Evolutionary conservation across 768 basidiomycete species (phyloP).

Genomic region (Amanita fuliginea): DNA sequence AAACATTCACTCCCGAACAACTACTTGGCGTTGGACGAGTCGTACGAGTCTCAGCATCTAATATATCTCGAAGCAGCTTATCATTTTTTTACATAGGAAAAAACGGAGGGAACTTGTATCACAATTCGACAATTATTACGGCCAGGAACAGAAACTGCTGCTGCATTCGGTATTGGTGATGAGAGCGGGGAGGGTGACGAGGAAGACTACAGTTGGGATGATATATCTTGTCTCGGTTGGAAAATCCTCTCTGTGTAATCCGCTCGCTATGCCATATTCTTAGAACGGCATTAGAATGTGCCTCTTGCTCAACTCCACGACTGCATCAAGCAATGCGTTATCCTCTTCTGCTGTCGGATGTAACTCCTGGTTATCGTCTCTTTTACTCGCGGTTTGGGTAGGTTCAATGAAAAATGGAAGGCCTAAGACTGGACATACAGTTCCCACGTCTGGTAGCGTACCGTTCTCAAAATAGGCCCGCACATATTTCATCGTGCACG

Average conservation of each 20-base stretch:
- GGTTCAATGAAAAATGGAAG: not conserved
- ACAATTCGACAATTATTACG: slow-evolving; percentile 3
- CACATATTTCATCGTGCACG: slow-evolving; percentile 10
- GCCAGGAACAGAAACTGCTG: slow-evolving; percentile 1
- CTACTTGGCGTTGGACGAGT: not conserved
- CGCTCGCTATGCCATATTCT: too few species aligned
- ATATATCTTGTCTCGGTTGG: slow-evolving; percentile 1
- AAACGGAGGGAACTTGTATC: not conserved
- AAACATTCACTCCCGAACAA: slow-evolving; percentile 6
- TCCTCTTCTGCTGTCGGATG: too few species aligned
- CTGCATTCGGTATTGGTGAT: slow-evolving; percentile 3
- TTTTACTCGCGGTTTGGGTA: too few species aligned
- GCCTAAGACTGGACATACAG: slow-evolving; percentile 9
- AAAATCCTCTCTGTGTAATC: not conserved
- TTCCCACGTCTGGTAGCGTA: slow-evolving; percentile 9
- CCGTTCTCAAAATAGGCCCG: slow-evolving; percentile 12
- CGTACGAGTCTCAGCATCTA: not conserved
- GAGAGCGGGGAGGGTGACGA: slow-evolving; percentile 1
- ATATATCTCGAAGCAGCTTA: not conserved
- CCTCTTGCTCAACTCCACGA: not conserved
- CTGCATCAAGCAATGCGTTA: not conserved
- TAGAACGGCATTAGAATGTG: not conserved
- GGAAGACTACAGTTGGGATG: slow-evolving; percentile 3
- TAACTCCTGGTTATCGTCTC: too few species aligned
- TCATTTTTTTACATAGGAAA: not conserved